These are phyloP conservation scores for Tolypocladium paradoxum DNA, from an alignment of 2,329 filamentous ascomycete species.

Conservation along the genomic window DNA sequence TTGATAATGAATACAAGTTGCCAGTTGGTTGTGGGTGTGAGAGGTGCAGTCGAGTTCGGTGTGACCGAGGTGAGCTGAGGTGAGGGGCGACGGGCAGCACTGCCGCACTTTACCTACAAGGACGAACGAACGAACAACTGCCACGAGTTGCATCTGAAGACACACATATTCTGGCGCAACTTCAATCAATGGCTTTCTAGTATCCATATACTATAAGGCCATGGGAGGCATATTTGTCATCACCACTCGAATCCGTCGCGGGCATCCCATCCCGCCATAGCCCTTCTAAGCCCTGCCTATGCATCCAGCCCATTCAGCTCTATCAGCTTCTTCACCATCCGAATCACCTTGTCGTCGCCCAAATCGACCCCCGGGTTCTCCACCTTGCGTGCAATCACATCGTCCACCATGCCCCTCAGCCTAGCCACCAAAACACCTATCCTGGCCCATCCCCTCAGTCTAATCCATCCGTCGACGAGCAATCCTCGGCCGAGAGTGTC, in stretches of 20 bases:
- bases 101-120: too few relatives aligned
- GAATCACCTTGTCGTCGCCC: conserved; percentile 57
- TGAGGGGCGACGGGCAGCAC: neutral
- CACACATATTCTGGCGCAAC: neutral
- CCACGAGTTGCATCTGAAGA: neutral
- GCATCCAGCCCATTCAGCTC: conserved; percentile 82
- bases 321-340: conserved; percentile 67
- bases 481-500: conserved; percentile 82
- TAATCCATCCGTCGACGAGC: conserved; percentile 84
- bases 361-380: conserved; percentile 58
- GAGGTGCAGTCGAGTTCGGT: neutral
- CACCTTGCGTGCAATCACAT: conserved; percentile 68
- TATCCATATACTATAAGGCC: neutral
- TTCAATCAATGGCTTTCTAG: neutral
- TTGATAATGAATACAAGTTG: neutral
- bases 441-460: conserved; percentile 80
- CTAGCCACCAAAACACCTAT: conserved; percentile 84
- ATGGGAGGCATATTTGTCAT: neutral
- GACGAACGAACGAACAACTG: too few relatives aligned
- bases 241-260: neutral
- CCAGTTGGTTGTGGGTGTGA: neutral
- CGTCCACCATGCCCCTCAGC: conserved; percentile 77
- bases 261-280: neutral
- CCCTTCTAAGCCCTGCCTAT: conserved; percentile 13
- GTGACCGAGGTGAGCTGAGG: neutral